Evolutionary conservation across 2,329 filamentous ascomycete species (phyloP).

Genomic region (Stachybotrys chartarum): DNA sequence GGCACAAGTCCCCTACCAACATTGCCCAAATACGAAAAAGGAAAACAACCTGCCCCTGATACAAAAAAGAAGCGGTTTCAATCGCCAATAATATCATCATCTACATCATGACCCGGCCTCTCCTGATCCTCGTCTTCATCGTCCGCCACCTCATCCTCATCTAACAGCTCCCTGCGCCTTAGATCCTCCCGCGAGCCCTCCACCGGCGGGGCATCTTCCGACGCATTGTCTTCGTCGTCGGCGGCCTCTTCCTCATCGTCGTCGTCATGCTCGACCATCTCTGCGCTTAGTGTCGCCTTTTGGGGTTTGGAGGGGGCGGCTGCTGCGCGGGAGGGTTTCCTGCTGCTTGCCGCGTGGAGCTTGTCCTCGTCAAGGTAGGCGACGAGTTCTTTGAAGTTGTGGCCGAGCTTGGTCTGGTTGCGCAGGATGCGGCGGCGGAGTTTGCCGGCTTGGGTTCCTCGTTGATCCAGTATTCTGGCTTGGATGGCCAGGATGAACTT

Average conservation of each 20-base stretch:
- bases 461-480: constrained; percentile 64
- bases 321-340: constrained; percentile 23
- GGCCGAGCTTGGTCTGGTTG: constrained; percentile 74
- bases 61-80: constrained; percentile 14
- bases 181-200: constrained; percentile 55
- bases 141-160: constrained; percentile 36
- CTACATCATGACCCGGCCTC: constrained; percentile 25
- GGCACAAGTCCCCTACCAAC: not conserved
- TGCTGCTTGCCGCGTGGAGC: constrained; percentile 33
- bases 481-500: constrained; percentile 78
- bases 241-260: constrained; percentile 30
- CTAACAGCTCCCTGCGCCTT: constrained; percentile 45
- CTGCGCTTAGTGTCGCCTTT: constrained; percentile 31
- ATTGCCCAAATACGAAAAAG: not conserved
- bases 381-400: constrained; percentile 80
- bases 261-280: constrained; percentile 37
- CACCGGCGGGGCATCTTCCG: constrained; percentile 44
- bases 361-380: constrained; percentile 69
- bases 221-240: constrained; percentile 34
- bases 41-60: too few species aligned
- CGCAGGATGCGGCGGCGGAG: constrained; percentile 66
- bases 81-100: constrained; percentile 39
- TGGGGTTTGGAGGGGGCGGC: constrained; percentile 17
- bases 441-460: constrained; percentile 51
- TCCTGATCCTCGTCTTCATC: constrained; percentile 24